phyloP scores from a whole-genome alignment of 805 yeast genomes.

The Starmerella sirachaensis region DNA sequence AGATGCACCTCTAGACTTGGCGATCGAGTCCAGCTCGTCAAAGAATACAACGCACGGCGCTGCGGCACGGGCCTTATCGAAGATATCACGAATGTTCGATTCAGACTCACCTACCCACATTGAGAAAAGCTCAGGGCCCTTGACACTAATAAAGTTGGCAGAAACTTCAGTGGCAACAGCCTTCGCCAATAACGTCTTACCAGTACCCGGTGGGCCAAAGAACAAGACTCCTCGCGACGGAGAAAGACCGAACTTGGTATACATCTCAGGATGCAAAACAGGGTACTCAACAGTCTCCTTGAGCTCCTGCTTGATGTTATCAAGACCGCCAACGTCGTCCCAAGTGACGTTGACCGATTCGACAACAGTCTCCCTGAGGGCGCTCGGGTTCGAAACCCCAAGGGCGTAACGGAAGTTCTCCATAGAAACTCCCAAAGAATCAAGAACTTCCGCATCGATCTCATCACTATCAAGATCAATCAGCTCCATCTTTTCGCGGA shows the following conservation, averaged over 20 bases:
- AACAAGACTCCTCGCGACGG: conserved; percentile 98
- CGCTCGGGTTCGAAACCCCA: conserved; percentile 97
- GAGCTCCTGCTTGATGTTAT: conserved; percentile 88
- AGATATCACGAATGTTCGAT: conserved; percentile 92
- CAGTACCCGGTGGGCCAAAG: conserved; percentile 99
- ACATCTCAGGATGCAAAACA: conserved; percentile 96
- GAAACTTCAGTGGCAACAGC: conserved; percentile 99
- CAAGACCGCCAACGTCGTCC: conserved; percentile 99
- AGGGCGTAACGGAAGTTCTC: conserved; percentile 96
- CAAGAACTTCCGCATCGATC: conserved; percentile 93
- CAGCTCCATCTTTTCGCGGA: conserved; percentile 97
- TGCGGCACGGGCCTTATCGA: conserved; percentile 97
- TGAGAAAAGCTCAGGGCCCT: conserved; percentile 92
- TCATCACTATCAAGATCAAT: conserved; percentile 93
- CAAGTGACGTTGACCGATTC: conserved; percentile 97
- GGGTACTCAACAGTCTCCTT: conserved; percentile 99
- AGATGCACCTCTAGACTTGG: conserved; percentile 90
- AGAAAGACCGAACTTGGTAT: conserved; percentile 92
- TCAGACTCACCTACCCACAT: conserved; percentile 99
- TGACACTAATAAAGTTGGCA: conserved; percentile 93
- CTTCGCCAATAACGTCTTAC: conserved; percentile 95
- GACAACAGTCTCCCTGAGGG: conserved; percentile 97
- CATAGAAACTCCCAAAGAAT: conserved; percentile 95
- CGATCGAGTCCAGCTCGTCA: conserved; percentile 96
- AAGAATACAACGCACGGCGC: conserved; percentile 98